These are phyloP conservation scores for Debaryomyces coudertii DNA, from an alignment of 1,139 yeast genomes.

Conservation along the genomic window DNA sequence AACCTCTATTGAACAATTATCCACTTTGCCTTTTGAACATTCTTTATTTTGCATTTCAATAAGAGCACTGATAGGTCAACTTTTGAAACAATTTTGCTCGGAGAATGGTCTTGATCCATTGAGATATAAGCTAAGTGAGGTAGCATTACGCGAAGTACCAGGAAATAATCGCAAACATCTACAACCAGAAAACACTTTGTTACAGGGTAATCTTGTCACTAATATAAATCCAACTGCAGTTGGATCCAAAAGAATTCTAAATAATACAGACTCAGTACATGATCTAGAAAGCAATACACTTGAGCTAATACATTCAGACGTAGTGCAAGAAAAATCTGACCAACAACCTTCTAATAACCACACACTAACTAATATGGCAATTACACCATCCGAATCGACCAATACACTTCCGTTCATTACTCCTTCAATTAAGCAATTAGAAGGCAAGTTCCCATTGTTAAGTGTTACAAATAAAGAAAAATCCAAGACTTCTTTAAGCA, in stretches of 20 bases:
- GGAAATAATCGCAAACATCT: constrained; percentile 3
- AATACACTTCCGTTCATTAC: constrained; percentile 28
- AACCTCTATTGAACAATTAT: background rate
- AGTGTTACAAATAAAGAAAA: constrained; percentile 7
- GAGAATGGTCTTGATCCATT: constrained; percentile 32
- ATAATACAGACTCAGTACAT: constrained; percentile 26
- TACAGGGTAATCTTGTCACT: constrained; percentile 11
- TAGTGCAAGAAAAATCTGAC: constrained; percentile 11
- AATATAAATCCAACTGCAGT: constrained; percentile 10
- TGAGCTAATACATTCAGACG: constrained; percentile 25
- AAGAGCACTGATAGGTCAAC: constrained; percentile 32
- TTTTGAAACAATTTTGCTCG: constrained; percentile 36
- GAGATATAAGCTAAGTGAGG: constrained; percentile 26
- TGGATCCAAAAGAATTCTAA: constrained; percentile 14
- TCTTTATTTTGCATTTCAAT: constrained; percentile 13
- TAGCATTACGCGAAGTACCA: background rate
- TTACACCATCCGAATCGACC: constrained; percentile 36
- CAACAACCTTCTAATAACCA: constrained; percentile 9
- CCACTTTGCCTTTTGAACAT: constrained; percentile 11
- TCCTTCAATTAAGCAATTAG: constrained; percentile 29
- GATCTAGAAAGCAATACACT: constrained; percentile 25
- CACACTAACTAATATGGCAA: constrained; percentile 21
- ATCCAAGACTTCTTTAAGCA: background rate
- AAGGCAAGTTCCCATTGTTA: constrained; percentile 22
- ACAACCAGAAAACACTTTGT: constrained; percentile 12